phyloP scores from a whole-genome alignment of 169 alveolate species.

The Plasmodium gonderi region DNA sequence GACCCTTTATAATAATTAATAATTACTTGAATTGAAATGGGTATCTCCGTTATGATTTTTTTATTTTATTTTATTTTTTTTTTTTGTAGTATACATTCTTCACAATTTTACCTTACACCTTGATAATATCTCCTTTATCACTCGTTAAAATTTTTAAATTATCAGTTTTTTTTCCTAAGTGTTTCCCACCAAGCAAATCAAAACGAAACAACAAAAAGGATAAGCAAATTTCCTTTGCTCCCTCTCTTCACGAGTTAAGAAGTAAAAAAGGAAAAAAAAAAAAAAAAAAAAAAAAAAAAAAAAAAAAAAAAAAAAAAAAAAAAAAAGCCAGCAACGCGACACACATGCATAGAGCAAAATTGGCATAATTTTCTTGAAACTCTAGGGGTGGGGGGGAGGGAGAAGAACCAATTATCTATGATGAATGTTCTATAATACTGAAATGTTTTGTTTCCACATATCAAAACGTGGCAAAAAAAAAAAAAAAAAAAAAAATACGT shows the following conservation, averaged over 20 bases:
- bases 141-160: not conserved
- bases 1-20: slow-evolving; percentile 64
- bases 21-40: slow-evolving; percentile 19
- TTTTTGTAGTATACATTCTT: not conserved
- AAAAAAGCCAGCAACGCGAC: not conserved
- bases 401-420: not conserved
- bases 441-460: not conserved
- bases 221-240: not conserved
- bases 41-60: not conserved
- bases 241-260: not conserved
- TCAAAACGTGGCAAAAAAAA: not conserved
- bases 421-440: not conserved
- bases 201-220: not conserved
- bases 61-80: not conserved
- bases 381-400: not conserved
- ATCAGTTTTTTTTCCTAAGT: not conserved
- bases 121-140: not conserved
- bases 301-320: not conserved
- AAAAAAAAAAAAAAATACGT: not conserved
- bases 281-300: not conserved
- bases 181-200: not conserved
- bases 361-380: no score
- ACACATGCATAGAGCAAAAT: not conserved
- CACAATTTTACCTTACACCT: not conserved
- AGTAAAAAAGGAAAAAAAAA: not conserved